Evolutionary conservation across 441 rosid genomes (phyloP), one percentile per base, ranked within the genome.

Genomic region (Dalechampia spathulata): DNA sequence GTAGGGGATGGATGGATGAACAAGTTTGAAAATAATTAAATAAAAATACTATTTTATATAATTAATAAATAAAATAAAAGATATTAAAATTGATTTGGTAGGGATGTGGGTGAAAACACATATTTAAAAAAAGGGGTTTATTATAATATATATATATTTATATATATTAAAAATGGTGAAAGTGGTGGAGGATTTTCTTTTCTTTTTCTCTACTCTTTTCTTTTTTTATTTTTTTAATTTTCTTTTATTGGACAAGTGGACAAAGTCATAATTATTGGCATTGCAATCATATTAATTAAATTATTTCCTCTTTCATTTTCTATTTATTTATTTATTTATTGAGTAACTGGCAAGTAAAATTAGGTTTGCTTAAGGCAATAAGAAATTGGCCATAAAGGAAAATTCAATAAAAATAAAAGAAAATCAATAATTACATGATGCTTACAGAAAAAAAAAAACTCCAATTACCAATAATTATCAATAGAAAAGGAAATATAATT

Each of bases 281-380:
- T 68, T 72, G 63, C 37, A 52, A 74, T 63, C 64, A 65, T 58
- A 13, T 27, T 60, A 38, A 43, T 57, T 43, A 44, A 41, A 55
- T n/a, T n/a, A n/a, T n/a, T n/a, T n/a, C n/a, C n/a, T 44, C 39
- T 48, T 58, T 47, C 40, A 20, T 44, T 65, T 55, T 41, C 16
- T n/a, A n/a, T 19, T 16, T 37, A 53, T 19, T 28, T 2, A 27
- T 55, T 58, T 26, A 53, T 52, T 66, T 66, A n/a, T 61, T 62
- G 83, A 79, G 82, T 83, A 57, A 72, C 70, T 74, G 75, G 36
- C 76, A 78, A 81, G 84, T 69, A 75, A 77, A 76, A 74, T 66
- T 72, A 62, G 74, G 78, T 37, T 68, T 83, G 74, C 67, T 68
- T n/a, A 50, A 63, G 62, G 70, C 61, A 57, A 53, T 59, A 80